Base-by-base conservation (phyloP, 148 eudicot species). In the Nepenthes mirabilis region DNA sequence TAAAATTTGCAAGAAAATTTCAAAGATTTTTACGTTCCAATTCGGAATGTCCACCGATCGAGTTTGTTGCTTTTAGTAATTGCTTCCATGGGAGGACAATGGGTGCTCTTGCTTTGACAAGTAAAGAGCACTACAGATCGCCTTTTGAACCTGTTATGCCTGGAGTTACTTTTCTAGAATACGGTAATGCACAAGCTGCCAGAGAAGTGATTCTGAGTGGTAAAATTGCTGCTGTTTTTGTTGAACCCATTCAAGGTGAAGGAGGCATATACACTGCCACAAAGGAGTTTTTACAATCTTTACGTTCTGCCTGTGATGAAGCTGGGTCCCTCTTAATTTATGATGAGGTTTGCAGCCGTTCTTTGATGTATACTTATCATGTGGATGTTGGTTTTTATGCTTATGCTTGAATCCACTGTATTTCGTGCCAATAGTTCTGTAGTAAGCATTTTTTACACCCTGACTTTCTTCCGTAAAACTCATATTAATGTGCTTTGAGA, bases 81-180 rank as follows among this genome's bases (percentile, higher is more conserved):
- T 68, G 88, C 81, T 93, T 93, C 68, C 96, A 88, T 71, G 98
- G 98, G 55, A 83, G 98, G 70, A 88, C 98, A 13, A 82, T 88
- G 63, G 94, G 95, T 64, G 80, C 91, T 62, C 85, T 93, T 71
- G 89, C 98, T 37, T 73, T 93, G 72, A 93, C 98, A 33, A 88
- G 96, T 77, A 93, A 93, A 79, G 95, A 86, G 71, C 77, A 88
- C 48, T 93, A 93, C 72, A 75, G 96, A 62, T 36, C 65, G 8
- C 98, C 96, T 58, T 93, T 93, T 66, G 82, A 93, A 67, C 96
- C 96, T 14, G 81, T 93, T 47, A 86, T 93, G 89, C 96, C 95
- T 34, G 91, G 98, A 45, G 96, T 93, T 59, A 83, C 80, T 50
- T 88, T 91, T 71, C 71, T 88, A 36, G 80, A 77, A 62, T 91